Evolutionary conservation across 176 grass and related monocot species (phyloP).

Genomic region (Triticum monococcum): DNA sequence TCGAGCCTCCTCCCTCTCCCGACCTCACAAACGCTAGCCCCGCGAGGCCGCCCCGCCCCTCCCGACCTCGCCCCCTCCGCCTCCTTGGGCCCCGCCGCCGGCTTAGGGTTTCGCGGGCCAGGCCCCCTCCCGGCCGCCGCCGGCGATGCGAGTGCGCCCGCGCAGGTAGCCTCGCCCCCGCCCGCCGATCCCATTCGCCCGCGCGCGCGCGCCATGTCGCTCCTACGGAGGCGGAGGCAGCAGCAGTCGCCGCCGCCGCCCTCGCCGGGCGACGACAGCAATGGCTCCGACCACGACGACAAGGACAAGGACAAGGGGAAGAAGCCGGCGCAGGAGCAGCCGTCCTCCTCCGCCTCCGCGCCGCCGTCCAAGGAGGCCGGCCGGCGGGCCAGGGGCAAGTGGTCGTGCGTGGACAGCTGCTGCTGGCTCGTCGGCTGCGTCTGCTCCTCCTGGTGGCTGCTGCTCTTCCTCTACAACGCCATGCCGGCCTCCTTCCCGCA

Average conservation of each 20-base stretch:
- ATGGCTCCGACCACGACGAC: slow-evolving; percentile 37
- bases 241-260: slow-evolving; percentile 33
- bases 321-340: background rate
- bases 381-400: slow-evolving; percentile 39
- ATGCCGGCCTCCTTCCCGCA: slow-evolving; percentile 97
- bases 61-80: slow-evolving; percentile 37
- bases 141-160: slow-evolving; percentile 26
- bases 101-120: slow-evolving; percentile 29
- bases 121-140: background rate
- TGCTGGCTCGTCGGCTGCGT: slow-evolving; percentile 92
- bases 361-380: slow-evolving; percentile 32
- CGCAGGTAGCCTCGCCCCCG: slow-evolving; percentile 31
- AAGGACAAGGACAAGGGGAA: slow-evolving; percentile 35
- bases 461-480: slow-evolving; percentile 94
- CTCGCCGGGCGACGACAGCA: slow-evolving; percentile 26
- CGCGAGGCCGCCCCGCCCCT: slow-evolving; percentile 25
- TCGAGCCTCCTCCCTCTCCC: background rate
- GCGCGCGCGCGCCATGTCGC: slow-evolving; percentile 51
- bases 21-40: slow-evolving; percentile 33
- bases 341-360: background rate
- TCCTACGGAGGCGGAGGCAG: slow-evolving; percentile 67
- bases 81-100: slow-evolving; percentile 22
- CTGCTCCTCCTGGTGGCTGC: slow-evolving; percentile 90
- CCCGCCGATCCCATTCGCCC: background rate
- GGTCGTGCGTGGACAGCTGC: slow-evolving; percentile 87